Conservation (phyloP, 352 stramenopile species). For the Phytophthora tentaculata region DNA sequence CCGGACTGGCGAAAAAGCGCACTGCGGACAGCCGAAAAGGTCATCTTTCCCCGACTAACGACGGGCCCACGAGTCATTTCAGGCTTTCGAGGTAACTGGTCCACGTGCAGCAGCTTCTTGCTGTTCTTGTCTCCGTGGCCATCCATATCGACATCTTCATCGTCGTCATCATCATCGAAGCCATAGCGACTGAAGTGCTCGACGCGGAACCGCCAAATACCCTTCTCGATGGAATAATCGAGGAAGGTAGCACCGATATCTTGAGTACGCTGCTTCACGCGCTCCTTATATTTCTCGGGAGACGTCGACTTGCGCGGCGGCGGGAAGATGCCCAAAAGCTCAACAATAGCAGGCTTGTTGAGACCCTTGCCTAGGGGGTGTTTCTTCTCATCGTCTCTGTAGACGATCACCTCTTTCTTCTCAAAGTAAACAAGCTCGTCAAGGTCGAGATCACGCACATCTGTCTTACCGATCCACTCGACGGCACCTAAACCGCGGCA, state of each 20-base stretch:
- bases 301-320: slow-evolving; percentile 66
- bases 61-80: slow-evolving; percentile 33
- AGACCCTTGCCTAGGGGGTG: slow-evolving; percentile 73
- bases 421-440: slow-evolving; percentile 84
- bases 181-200: slow-evolving; percentile 90
- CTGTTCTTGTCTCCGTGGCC: slow-evolving; percentile 19
- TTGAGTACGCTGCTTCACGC: slow-evolving; percentile 76
- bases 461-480: slow-evolving; percentile 81
- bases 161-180: slow-evolving; percentile 75
- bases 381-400: slow-evolving; percentile 87
- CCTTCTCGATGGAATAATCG: slow-evolving; percentile 74
- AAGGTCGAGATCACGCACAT: slow-evolving; percentile 80
- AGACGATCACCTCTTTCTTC: slow-evolving; percentile 89
- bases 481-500: slow-evolving; percentile 82
- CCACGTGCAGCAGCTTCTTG: slow-evolving; percentile 27
- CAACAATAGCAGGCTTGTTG: slow-evolving; percentile 82
- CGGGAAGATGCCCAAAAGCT: slow-evolving; percentile 80
- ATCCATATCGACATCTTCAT: slow-evolving; percentile 61
- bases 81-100: slow-evolving; percentile 33
- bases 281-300: slow-evolving; percentile 72
- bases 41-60: slow-evolving; percentile 21
- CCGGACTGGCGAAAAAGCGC: slow-evolving; percentile 53
- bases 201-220: slow-evolving; percentile 86
- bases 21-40: slow-evolving; percentile 41
- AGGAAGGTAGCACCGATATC: slow-evolving; percentile 83